Evolutionary conservation across 2,329 filamentous ascomycete genomes (phyloP).

Genomic region (Paracoccidioides lutzii): DNA sequence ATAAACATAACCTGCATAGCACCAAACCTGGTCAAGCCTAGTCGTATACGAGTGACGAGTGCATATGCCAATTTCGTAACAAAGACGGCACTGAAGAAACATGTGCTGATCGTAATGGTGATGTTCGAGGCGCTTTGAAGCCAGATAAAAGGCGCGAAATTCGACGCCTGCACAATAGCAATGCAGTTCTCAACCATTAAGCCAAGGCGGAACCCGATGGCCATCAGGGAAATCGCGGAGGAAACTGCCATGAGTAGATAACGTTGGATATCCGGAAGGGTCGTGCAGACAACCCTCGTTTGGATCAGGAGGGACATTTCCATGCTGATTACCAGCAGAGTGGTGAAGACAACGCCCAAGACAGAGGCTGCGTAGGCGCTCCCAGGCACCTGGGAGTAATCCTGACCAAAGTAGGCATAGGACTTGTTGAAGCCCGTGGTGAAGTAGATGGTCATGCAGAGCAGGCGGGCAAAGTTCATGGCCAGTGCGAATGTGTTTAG

Average conservation of each 20-base stretch:
- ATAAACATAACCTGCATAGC: slow-evolving; percentile 55
- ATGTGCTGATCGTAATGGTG: slow-evolving; percentile 43
- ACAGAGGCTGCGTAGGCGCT: slow-evolving; percentile 37
- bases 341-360: slow-evolving; percentile 35
- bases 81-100: slow-evolving; percentile 51
- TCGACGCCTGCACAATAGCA: slow-evolving; percentile 22
- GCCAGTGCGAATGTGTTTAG: slow-evolving; percentile 51
- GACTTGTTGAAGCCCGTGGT: slow-evolving; percentile 51
- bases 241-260: slow-evolving; percentile 37
- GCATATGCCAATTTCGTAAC: slow-evolving; percentile 47
- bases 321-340: slow-evolving; percentile 43
- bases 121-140: slow-evolving; percentile 38
- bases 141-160: slow-evolving; percentile 23
- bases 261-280: slow-evolving; percentile 32
- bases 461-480: slow-evolving; percentile 45
- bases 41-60: slow-evolving; percentile 40
- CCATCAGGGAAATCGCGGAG: slow-evolving; percentile 36
- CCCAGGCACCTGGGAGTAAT: slow-evolving; percentile 39
- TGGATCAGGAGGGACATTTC: slow-evolving; percentile 50
- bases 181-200: slow-evolving; percentile 38
- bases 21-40: slow-evolving; percentile 49
- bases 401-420: slow-evolving; percentile 38
- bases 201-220: slow-evolving; percentile 42
- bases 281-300: slow-evolving; percentile 49
- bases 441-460: slow-evolving; percentile 39